phyloP scores from a whole-genome alignment of 805 yeast genomes.

The Pichia exigua region DNA sequence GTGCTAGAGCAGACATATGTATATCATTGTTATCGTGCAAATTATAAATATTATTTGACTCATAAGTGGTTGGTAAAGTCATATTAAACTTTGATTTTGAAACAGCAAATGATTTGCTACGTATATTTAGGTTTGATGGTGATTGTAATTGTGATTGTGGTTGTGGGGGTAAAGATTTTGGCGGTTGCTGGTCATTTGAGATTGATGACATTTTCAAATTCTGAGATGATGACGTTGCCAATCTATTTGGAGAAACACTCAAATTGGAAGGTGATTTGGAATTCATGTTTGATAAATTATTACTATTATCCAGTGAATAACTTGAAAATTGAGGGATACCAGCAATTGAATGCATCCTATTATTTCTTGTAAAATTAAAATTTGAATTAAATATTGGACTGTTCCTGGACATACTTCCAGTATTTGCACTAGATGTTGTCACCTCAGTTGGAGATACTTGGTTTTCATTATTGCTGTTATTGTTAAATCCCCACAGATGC shows the following conservation, averaged over 20 bases:
- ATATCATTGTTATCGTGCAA: background rate
- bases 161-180: background rate
- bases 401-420: background rate
- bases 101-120: conserved; percentile 7
- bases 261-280: background rate
- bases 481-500: conserved; percentile 6
- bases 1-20: background rate
- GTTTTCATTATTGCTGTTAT: background rate
- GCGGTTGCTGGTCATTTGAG: background rate
- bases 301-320: background rate
- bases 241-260: background rate
- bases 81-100: conserved; percentile 15
- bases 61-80: conserved; percentile 24
- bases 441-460: background rate
- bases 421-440: background rate
- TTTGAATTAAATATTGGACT: background rate
- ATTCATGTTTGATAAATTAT: too few species aligned
- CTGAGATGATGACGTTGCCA: background rate
- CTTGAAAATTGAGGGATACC: conserved; percentile 1
- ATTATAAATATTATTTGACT: conserved; percentile 7
- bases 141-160: background rate
- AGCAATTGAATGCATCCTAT: conserved; percentile 6
- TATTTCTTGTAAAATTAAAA: background rate
- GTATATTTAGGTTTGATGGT: background rate
- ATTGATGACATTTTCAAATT: background rate